phyloP scores from a whole-genome alignment of 306 rosid species.

The Mimosa bimucronata region DNA sequence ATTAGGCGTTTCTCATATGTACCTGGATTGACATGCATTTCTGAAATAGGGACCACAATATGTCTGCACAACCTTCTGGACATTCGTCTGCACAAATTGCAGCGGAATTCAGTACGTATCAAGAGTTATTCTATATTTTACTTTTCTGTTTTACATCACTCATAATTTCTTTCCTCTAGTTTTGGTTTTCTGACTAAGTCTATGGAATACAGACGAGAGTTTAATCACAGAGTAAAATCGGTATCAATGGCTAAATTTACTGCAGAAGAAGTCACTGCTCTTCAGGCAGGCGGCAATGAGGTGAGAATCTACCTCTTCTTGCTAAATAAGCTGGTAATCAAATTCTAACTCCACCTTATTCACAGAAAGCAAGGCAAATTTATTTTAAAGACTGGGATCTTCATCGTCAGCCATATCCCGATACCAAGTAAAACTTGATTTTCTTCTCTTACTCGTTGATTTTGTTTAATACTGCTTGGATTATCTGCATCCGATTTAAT shows the following conservation, averaged over 20 bases:
- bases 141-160: neutral
- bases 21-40: conserved; percentile 13
- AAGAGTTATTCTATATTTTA: neutral
- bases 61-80: conserved; percentile 83
- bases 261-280: conserved; percentile 75
- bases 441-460: conserved; percentile 14
- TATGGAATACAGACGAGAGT: conserved; percentile 73
- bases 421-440: conserved; percentile 52
- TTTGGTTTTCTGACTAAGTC: conserved; percentile 12
- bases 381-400: conserved; percentile 82
- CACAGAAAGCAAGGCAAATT: conserved; percentile 75
- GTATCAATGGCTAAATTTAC: conserved; percentile 84
- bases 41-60: conserved; percentile 89
- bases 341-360: conserved; percentile 28
- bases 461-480: conserved; percentile 4
- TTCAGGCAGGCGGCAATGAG: conserved; percentile 94
- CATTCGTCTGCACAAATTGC: conserved; percentile 89
- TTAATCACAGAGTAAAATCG: conserved; percentile 90
- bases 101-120: conserved; percentile 91
- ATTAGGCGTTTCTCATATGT: neutral
- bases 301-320: conserved; percentile 42
- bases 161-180: neutral
- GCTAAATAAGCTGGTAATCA: neutral
- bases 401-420: conserved; percentile 62
- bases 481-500: conserved; percentile 40